phyloP scores from a whole-genome alignment of 2,329 filamentous ascomycete species.

The Xylariaceae sp. region DNA sequence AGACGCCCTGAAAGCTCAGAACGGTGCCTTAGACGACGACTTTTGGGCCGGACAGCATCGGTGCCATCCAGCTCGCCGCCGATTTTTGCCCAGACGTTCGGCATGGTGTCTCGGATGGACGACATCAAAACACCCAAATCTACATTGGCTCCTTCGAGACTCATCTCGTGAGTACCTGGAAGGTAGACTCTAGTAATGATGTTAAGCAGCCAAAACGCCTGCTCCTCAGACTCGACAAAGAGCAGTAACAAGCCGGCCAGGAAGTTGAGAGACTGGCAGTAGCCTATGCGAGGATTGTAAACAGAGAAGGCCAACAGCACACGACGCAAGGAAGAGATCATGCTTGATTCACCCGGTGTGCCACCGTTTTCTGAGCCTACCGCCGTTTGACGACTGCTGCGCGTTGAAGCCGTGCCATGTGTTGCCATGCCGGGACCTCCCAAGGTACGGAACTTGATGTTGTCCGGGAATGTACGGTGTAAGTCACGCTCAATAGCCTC shows the following conservation, averaged over 20 bases:
- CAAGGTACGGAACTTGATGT: constrained; percentile 75
- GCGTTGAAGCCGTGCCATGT: constrained; percentile 30
- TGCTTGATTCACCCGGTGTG: constrained; percentile 58
- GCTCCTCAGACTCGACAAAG: constrained; percentile 83
- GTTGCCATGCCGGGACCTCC: constrained; percentile 31
- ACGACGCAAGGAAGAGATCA: constrained; percentile 75
- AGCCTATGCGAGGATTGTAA: constrained; percentile 86
- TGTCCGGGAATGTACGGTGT: constrained; percentile 91
- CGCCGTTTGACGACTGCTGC: constrained; percentile 36
- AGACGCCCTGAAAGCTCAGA: constrained; percentile 51
- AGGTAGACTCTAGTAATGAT: constrained; percentile 86
- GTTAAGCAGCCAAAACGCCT: constrained; percentile 87
- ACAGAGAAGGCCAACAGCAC: constrained; percentile 86
- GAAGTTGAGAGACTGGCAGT: constrained; percentile 95
- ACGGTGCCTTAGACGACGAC: constrained; percentile 37
- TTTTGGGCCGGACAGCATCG: constrained; percentile 34
- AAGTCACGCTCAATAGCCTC: constrained; percentile 93
- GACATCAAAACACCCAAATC: constrained; percentile 92
- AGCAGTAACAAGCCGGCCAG: constrained; percentile 83
- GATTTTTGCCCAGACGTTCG: constrained; percentile 81
- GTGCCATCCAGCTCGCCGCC: constrained; percentile 64
- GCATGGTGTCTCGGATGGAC: constrained; percentile 74
- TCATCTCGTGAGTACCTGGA: constrained; percentile 86
- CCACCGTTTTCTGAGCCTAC: constrained; percentile 28
- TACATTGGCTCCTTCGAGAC: constrained; percentile 85